These are phyloP conservation scores for Roridomyces roridus DNA, from an alignment of 768 basidiomycete genomes.

Conservation along the genomic window DNA sequence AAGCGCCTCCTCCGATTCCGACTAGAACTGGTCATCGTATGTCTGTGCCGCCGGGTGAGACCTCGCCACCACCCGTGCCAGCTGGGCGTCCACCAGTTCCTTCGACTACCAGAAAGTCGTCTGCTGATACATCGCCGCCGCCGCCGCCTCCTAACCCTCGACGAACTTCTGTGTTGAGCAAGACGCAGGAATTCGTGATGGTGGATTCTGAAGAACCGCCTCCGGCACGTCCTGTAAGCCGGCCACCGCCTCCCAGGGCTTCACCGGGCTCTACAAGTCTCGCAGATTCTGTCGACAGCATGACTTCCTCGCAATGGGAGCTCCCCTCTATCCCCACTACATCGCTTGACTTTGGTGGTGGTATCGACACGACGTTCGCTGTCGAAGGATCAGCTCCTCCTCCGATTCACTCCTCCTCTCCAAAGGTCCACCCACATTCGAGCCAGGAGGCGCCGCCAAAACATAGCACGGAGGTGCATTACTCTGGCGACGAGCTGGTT, in stretches of 20 bases:
- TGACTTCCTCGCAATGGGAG: constrained; percentile 64
- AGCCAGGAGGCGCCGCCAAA: constrained; percentile 25
- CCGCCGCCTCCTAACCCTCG: constrained; percentile 25
- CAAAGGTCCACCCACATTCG: constrained; percentile 22
- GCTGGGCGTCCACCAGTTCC: constrained; percentile 43
- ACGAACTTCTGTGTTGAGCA: constrained; percentile 31
- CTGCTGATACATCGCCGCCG: constrained; percentile 35
- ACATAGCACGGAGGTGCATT: constrained; percentile 38
- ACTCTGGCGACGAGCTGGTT: constrained; percentile 71
- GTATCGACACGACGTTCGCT: constrained; percentile 30
- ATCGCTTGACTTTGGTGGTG: constrained; percentile 56
- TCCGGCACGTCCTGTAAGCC: constrained; percentile 35
- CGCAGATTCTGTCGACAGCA: constrained; percentile 32
- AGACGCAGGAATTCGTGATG: constrained; percentile 59
- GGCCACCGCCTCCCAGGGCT: constrained; percentile 45
- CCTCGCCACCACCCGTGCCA: constrained; percentile 58
- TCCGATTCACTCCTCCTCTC: constrained; percentile 35
- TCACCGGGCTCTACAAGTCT: constrained; percentile 41
- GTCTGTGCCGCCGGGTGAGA: constrained; percentile 28
- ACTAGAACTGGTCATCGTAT: constrained; percentile 45
- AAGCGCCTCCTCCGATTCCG: constrained; percentile 62
- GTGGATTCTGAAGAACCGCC: constrained; percentile 58
- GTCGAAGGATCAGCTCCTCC: constrained; percentile 32
- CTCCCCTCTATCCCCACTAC: constrained; percentile 64
- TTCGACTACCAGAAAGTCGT: constrained; percentile 44